A percentile compares a stretch with the other conserved stretches of the same genome.
These are phyloP conservation scores for Isatis tinctoria DNA, from an alignment of 345 rosid species.

Conservation along the genomic window DNA sequence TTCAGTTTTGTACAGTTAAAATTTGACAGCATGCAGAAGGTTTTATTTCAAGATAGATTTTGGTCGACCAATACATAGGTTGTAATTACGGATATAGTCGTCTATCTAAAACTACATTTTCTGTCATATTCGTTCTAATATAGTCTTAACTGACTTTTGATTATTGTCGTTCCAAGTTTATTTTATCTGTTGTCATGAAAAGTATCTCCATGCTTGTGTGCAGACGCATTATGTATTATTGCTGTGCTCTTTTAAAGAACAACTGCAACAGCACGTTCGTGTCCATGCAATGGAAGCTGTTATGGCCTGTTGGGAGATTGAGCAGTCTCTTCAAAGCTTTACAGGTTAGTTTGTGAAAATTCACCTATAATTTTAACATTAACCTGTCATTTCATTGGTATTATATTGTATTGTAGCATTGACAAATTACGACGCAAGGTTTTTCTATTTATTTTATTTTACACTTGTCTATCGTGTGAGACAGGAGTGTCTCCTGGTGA, in stretches of 20 bases:
- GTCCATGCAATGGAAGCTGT: slow-evolving; percentile 99
- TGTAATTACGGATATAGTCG: slow-evolving; percentile 1
- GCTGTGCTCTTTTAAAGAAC: slow-evolving; percentile 91
- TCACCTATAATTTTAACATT: neutral
- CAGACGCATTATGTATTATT: slow-evolving; percentile 90
- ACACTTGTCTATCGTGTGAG: slow-evolving; percentile 5
- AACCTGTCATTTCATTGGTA: neutral
- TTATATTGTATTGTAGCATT: neutral
- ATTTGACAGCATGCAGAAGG: neutral
- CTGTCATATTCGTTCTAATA: neutral
- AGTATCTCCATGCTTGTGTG: neutral
- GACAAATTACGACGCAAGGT: neutral
- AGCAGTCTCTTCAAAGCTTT: slow-evolving; percentile 90
- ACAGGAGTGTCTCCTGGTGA: slow-evolving; percentile 98
- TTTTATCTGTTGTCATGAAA: neutral
- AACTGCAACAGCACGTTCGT: slow-evolving; percentile 94
- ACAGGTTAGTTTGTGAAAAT: slow-evolving; percentile 45
- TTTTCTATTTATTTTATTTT: neutral
- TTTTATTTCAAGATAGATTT: slow-evolving; percentile 13
- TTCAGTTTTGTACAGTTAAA: neutral
- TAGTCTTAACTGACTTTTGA: neutral
- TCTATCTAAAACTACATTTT: neutral
- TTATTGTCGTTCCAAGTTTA: neutral
- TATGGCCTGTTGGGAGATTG: slow-evolving; percentile 99
- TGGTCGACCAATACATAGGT: slow-evolving; percentile 6